Percentiles rank a stretch among this genome's conserved stretches.
phyloP scores from a whole-genome alignment of 345 rosid genomes.

The Ceriops zippeliana region DNA sequence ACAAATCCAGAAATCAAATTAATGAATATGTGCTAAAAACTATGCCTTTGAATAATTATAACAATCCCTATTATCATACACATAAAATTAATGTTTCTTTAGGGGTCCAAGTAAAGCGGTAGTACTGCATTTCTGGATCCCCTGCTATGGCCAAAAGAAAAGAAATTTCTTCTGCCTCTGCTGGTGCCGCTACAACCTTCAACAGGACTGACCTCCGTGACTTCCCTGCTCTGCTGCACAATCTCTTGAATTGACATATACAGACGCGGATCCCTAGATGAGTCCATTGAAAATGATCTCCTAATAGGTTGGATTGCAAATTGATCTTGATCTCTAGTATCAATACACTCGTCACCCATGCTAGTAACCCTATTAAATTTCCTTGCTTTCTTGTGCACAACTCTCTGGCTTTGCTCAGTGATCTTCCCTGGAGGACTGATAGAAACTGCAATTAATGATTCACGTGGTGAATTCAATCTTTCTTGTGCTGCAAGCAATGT shows the following conservation, averaged over 20 bases:
- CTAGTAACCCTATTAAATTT: conserved; percentile 54
- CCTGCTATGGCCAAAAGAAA: conserved; percentile 65
- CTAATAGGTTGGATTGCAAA: conserved; percentile 65
- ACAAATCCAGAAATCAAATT: conserved; percentile 11
- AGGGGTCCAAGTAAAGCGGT: conserved; percentile 62
- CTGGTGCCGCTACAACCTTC: conserved; percentile 34
- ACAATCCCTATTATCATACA: conserved; percentile 24
- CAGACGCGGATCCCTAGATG: conserved; percentile 57
- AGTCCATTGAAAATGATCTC: conserved; percentile 89
- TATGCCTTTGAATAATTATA: conserved; percentile 21
- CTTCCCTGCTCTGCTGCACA: conserved; percentile 39
- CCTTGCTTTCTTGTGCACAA: conserved; percentile 31
- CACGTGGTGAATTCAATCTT: conserved; percentile 35
- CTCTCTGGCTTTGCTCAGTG: conserved; percentile 29
- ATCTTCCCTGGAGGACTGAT: conserved; percentile 37
- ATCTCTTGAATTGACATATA: conserved; percentile 55
- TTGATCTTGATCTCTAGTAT: conserved; percentile 50
- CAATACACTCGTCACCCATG: conserved; percentile 85
- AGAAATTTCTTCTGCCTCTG: conserved; percentile 59
- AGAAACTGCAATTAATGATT: conserved; percentile 13
- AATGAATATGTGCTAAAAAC: conserved; percentile 27
- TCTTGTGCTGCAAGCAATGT: conserved; percentile 43
- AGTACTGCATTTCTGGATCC: conserved; percentile 59
- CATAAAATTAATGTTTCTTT: conserved; percentile 10
- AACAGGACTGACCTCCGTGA: conserved; percentile 32